A percentile compares a stretch with the other conserved stretches of the same genome.
Evolutionary conservation across 805 yeast genomes (phyloP).

Genomic region (Saturnispora bothae): DNA sequence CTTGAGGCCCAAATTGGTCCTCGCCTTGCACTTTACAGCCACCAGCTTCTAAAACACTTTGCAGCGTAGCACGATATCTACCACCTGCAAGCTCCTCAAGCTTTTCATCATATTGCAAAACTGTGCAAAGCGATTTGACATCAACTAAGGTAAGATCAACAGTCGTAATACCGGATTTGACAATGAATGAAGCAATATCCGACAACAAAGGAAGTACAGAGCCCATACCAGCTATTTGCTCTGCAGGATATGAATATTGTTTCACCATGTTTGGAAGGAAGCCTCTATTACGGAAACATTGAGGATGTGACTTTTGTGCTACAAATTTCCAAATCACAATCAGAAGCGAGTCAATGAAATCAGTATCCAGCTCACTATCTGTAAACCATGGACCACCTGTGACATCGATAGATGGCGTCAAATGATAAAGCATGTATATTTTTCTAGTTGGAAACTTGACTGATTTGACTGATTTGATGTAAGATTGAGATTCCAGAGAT

Average conservation of each 20-base stretch:
- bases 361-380: conserved; percentile 88
- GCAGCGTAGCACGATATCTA: conserved; percentile 75
- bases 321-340: conserved; percentile 84
- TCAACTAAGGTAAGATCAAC: conserved; percentile 70
- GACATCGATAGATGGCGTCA: conserved; percentile 90
- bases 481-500: conserved; percentile 65
- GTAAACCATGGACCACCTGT: conserved; percentile 99
- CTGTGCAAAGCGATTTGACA: conserved; percentile 77
- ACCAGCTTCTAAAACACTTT: conserved; percentile 64
- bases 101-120: conserved; percentile 76
- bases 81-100: conserved; percentile 55
- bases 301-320: conserved; percentile 66
- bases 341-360: conserved; percentile 75
- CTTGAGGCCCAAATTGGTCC: conserved; percentile 22
- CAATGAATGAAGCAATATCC: conserved; percentile 66
- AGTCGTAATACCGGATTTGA: conserved; percentile 60
- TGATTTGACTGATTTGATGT: conserved; percentile 80
- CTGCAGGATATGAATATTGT: conserved; percentile 22
- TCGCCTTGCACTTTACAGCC: conserved; percentile 28
- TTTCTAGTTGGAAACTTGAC: conserved; percentile 90
- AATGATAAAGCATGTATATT: conserved; percentile 86
- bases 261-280: conserved; percentile 14
- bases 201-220: conserved; percentile 59
- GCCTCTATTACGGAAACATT: conserved; percentile 41
- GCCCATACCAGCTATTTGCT: conserved; percentile 14